Base-by-base conservation (phyloP, 2,329 filamentous ascomycete species). In the Claviceps sorghi region DNA sequence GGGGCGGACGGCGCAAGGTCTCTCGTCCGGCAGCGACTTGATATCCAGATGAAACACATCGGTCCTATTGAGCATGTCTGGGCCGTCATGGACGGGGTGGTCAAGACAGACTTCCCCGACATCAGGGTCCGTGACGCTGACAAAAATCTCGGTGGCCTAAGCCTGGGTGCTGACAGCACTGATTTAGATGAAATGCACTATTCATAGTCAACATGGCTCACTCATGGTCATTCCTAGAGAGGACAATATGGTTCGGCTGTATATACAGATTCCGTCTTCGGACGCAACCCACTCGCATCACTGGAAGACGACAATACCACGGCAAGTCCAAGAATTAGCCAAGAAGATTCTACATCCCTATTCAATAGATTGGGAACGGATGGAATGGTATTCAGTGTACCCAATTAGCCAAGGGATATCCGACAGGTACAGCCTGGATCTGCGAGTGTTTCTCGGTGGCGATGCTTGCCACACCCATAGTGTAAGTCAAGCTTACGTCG, bases 391-490 rank as follows among this genome's bases (percentile, higher is more conserved):
- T 67, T 85, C 84, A 0, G 83, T 84, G 2, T 88, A 88, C 59
- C 83, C 84, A 45, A 86, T 88, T 55, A 83, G 84, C 9, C 84
- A 88, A 64, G 82, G 84, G 0, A 83, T 86, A 36, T 76, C 83
- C 1, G 82, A 84, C 52, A 77, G 73, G 19, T 84, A 84, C 59
- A 84, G 82, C 0, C 66, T 83, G 49, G 77, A 85, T 54, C 75
- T 84, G 57, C 75, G 84, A 50, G 82, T 88, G 1, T 88, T 88
- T 62, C 73, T 89, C 30, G 83, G 81, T 13, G 85, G 85, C 41
- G 85, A 89, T 66, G 83, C 84, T n/a, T 87, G 83, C 58, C 85
- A 89, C 65, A 88, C 84, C 0, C 85, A 88, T 60, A 86, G 83
- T 58, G 79, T 82, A 69, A 70, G 79, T 68, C 48, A 15, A 4